A percentile compares a stretch with the other conserved stretches of the same genome.
Evolutionary conservation across 768 basidiomycete genomes (phyloP).

Genomic region (Grammothele lineata): DNA sequence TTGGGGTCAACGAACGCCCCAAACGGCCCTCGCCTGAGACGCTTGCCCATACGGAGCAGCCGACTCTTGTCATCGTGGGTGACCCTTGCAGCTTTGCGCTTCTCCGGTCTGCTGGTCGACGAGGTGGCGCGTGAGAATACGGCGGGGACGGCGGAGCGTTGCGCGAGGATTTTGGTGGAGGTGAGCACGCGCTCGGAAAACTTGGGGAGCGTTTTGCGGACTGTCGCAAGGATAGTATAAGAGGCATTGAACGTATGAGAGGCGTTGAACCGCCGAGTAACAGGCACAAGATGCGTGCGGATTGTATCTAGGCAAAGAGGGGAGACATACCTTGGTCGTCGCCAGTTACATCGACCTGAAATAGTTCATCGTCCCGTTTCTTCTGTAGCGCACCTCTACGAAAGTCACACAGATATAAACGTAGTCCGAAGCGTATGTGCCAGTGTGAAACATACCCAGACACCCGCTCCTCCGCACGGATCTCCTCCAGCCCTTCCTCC

Average conservation of each 20-base stretch:
- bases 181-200: slow-evolving; percentile 52
- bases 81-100: slow-evolving; percentile 43
- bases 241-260: no score
- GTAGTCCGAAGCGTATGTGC: no score
- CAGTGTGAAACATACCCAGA: slow-evolving; percentile 48
- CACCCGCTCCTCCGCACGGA: slow-evolving; percentile 77
- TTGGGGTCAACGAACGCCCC: slow-evolving; percentile 66
- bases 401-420: neutral
- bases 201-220: slow-evolving; percentile 54
- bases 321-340: slow-evolving; percentile 59
- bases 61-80: slow-evolving; percentile 70
- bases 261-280: no score
- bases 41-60: slow-evolving; percentile 72
- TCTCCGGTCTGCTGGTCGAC: slow-evolving; percentile 23
- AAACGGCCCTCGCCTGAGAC: slow-evolving; percentile 67
- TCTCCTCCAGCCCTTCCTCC: slow-evolving; percentile 68
- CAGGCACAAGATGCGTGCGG: no score
- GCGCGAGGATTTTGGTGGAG: slow-evolving; percentile 74
- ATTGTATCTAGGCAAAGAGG: neutral
- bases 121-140: slow-evolving; percentile 56
- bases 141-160: slow-evolving; percentile 87
- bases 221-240: slow-evolving; percentile 37
- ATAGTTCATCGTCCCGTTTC: slow-evolving; percentile 69
- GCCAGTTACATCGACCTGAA: slow-evolving; percentile 75
- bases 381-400: slow-evolving; percentile 60